phyloP scores from a whole-genome alignment of 208 protist species.

The Angomonas deanei region DNA sequence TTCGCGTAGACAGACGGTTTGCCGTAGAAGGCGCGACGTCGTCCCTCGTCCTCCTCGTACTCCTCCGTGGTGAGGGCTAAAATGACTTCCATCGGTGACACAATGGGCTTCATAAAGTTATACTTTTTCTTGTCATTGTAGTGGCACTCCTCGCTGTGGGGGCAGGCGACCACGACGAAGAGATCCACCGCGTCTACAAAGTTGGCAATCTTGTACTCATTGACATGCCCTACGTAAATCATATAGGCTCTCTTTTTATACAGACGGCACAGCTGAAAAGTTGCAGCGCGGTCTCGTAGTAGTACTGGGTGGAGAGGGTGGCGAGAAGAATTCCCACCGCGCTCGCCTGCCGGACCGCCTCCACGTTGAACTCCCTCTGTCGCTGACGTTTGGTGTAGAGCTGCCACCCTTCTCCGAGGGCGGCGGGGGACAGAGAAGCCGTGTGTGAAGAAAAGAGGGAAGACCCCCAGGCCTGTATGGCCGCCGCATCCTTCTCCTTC shows the following conservation, averaged over 20 bases:
- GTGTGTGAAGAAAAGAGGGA: slow-evolving; percentile 11
- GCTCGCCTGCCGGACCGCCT: slow-evolving; percentile 61
- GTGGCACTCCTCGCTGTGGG: slow-evolving; percentile 67
- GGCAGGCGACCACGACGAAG: slow-evolving; percentile 84
- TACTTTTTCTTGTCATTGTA: slow-evolving; percentile 62
- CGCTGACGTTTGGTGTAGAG: neutral
- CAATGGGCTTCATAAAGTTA: slow-evolving; percentile 80
- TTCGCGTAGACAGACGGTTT: neutral
- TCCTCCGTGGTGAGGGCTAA: slow-evolving; percentile 44
- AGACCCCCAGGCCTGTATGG: neutral
- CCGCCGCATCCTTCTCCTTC: neutral
- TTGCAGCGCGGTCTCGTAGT: slow-evolving; percentile 73
- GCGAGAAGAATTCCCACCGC: slow-evolving; percentile 86
- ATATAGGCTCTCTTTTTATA: slow-evolving; percentile 77
- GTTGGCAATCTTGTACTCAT: slow-evolving; percentile 91
- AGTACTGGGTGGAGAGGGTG: slow-evolving; percentile 72
- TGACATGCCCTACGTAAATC: slow-evolving; percentile 89
- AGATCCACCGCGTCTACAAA: slow-evolving; percentile 87
- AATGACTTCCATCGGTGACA: slow-evolving; percentile 84
- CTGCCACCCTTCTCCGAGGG: slow-evolving; percentile 6
- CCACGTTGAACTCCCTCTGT: slow-evolving; percentile 78
- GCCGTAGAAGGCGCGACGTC: neutral
- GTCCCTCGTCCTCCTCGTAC: neutral
- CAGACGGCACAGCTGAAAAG: slow-evolving; percentile 45
- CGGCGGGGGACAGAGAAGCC: slow-evolving; percentile 34